A percentile compares a stretch with the other conserved stretches of the same genome.
These are phyloP conservation scores for Aspergillus puulaauensis DNA, from an alignment of 2,329 filamentous ascomycete genomes.

Conservation along the genomic window DNA sequence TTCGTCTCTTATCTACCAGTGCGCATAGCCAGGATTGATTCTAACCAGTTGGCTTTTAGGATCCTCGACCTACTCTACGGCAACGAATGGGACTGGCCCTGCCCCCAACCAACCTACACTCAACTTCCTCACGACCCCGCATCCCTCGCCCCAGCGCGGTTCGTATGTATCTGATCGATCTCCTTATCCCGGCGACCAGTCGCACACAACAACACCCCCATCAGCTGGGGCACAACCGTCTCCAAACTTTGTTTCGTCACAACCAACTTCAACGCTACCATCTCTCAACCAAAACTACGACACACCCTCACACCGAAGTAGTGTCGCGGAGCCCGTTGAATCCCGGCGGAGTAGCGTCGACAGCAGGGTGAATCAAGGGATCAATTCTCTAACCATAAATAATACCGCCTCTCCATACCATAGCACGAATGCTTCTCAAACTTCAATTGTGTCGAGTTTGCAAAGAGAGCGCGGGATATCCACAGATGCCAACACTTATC, in stretches of 20 bases:
- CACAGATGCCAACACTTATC: slow-evolving; percentile 37
- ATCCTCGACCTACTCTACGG: slow-evolving; percentile 50
- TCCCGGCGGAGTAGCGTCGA: slow-evolving; percentile 51
- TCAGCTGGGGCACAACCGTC: slow-evolving; percentile 41
- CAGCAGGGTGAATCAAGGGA: slow-evolving; percentile 51
- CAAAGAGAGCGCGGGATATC: slow-evolving; percentile 45
- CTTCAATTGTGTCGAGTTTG: slow-evolving; percentile 45
- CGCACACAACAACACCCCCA: slow-evolving; percentile 31
- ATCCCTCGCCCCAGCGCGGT: slow-evolving; percentile 45
- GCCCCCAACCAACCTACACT: slow-evolving; percentile 40
- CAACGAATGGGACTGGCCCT: slow-evolving; percentile 42
- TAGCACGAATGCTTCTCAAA: slow-evolving; percentile 47
- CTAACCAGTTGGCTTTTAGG: slow-evolving; percentile 32
- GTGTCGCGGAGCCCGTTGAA: slow-evolving; percentile 42
- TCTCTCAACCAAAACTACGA: slow-evolving; percentile 62
- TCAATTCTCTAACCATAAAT: slow-evolving; percentile 48
- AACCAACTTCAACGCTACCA: slow-evolving; percentile 49
- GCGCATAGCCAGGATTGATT: slow-evolving; percentile 11
- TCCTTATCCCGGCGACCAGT: slow-evolving; percentile 42
- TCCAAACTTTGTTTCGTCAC: slow-evolving; percentile 39
- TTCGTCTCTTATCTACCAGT: slow-evolving; percentile 33
- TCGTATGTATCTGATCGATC: slow-evolving; percentile 42
- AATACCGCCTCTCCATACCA: slow-evolving; percentile 50
- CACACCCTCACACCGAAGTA: slow-evolving; percentile 45
- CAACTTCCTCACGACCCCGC: slow-evolving; percentile 44